Percentiles rank a stretch among this genome's conserved stretches.
phyloP scores from a whole-genome alignment of 768 basidiomycete species.

The Boletus eberwhitei region DNA sequence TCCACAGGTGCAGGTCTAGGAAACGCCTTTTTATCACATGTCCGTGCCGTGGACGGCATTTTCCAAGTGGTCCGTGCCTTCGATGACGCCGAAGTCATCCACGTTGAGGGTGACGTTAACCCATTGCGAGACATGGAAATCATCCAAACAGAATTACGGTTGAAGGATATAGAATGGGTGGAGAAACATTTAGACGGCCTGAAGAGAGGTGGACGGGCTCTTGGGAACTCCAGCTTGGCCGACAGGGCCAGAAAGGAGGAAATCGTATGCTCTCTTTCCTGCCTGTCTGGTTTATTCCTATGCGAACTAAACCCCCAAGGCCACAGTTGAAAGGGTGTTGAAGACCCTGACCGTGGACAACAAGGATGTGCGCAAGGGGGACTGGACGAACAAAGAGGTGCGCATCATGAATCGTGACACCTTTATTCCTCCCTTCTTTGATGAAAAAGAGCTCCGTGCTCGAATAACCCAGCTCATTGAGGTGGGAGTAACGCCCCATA shows the following conservation, averaged over 20 bases:
- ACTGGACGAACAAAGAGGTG: constrained; percentile 98
- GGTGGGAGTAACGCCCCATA: constrained; percentile 88
- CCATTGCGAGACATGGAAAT: constrained; percentile 97
- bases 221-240: constrained; percentile 76
- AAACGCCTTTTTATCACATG: constrained; percentile 95
- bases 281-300: not conserved
- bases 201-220: constrained; percentile 68
- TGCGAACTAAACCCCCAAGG: constrained; percentile 42
- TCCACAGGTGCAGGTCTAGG: constrained; percentile 98
- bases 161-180: constrained; percentile 99
- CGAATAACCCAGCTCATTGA: constrained; percentile 96
- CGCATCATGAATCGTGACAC: constrained; percentile 22
- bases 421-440: constrained; percentile 23
- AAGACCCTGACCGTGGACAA: constrained; percentile 74
- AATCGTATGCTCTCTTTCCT: constrained; percentile 51
- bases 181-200: constrained; percentile 82
- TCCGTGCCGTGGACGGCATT: constrained; percentile 97
- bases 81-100: constrained; percentile 98
- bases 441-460: constrained; percentile 82
- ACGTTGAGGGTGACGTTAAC: constrained; percentile 97
- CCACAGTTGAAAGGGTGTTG: constrained; percentile 80
- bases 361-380: constrained; percentile 89
- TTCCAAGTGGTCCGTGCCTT: constrained; percentile 98
- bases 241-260: constrained; percentile 98
- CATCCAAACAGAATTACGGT: constrained; percentile 87